A percentile compares a stretch with the other conserved stretches of the same genome.
Evolutionary conservation across 2,329 filamentous ascomycete genomes (phyloP).

Genomic region (Sclerotiophoma versabilis): DNA sequence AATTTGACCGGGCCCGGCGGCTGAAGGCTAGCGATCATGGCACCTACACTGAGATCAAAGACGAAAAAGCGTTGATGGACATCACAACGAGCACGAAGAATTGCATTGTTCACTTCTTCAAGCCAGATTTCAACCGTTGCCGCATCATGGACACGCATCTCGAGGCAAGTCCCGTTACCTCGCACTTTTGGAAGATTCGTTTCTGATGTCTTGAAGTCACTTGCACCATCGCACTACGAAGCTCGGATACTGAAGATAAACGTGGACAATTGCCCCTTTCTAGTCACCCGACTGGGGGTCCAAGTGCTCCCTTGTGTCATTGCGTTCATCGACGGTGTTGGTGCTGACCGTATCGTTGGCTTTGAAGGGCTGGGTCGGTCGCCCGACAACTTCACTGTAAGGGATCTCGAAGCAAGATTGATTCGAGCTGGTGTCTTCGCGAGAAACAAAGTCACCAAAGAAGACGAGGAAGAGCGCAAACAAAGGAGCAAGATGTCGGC

Average conservation of each 20-base stretch:
- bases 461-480: conserved; percentile 46
- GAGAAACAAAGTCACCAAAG: conserved; percentile 59
- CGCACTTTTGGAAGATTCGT: background rate
- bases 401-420: conserved; percentile 61
- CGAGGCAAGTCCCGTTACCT: conserved; percentile 41
- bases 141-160: conserved; percentile 68
- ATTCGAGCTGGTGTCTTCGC: conserved; percentile 60
- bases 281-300: conserved; percentile 64
- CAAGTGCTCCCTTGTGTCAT: conserved; percentile 67
- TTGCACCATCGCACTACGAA: conserved; percentile 65
- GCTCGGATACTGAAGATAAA: conserved; percentile 65
- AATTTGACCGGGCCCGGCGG: conserved; percentile 60
- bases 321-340: conserved; percentile 62
- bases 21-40: conserved; percentile 61
- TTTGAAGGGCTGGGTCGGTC: conserved; percentile 65
- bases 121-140: conserved; percentile 69
- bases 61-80: conserved; percentile 65
- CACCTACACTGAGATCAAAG: conserved; percentile 62
- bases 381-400: conserved; percentile 61
- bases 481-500: conserved; percentile 41
- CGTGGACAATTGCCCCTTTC: conserved; percentile 66
- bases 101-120: conserved; percentile 69
- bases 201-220: conserved; percentile 40
- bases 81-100: conserved; percentile 65
- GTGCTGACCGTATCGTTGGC: conserved; percentile 64